A percentile compares a stretch with the other conserved stretches of the same genome.
Conservation (phyloP, 768 basidiomycete genomes). For the Boletus rubescentipes region DNA sequence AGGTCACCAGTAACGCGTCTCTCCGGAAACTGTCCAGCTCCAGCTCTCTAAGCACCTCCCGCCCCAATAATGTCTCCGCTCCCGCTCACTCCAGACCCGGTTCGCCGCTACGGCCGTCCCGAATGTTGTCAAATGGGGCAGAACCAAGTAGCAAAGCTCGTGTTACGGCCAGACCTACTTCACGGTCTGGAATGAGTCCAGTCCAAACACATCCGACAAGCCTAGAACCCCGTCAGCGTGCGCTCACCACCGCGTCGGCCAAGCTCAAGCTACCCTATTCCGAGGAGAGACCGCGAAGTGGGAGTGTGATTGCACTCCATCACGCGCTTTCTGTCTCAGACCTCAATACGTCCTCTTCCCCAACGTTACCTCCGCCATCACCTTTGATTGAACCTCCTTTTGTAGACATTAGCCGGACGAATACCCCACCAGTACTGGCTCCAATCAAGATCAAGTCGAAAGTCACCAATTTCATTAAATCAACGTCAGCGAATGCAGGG, state of each 20-base stretch:
- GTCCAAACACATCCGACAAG: conserved; percentile 7
- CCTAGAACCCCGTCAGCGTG: conserved; percentile 32
- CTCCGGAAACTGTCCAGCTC: conserved; percentile 28
- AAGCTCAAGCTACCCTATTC: conserved; percentile 28
- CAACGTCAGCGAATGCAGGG: conserved; percentile 11
- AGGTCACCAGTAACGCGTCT: conserved; percentile 57
- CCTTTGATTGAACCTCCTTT: conserved; percentile 16
- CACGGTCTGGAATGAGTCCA: conserved; percentile 18
- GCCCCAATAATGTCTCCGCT: conserved; percentile 35
- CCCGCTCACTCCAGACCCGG: conserved; percentile 41
- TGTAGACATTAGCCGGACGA: conserved; percentile 13
- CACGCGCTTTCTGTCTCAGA: conserved; percentile 27
- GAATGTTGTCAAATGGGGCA: conserved; percentile 33
- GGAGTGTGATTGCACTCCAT: conserved; percentile 26
- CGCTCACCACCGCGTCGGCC: conserved; percentile 23
- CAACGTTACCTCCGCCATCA: conserved; percentile 13
- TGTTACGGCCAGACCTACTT: conserved; percentile 31
- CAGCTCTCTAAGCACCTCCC: conserved; percentile 16
- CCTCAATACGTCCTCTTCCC: conserved; percentile 15
- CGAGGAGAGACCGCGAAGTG: conserved; percentile 35
- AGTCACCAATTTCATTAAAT: conserved; percentile 49
- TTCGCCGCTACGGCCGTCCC: conserved; percentile 39
- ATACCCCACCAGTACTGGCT: conserved; percentile 17
- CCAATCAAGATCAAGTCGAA: conserved; percentile 59
- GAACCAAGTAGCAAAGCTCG: conserved; percentile 28